Evolutionary conservation across 73 alveolate species (phyloP).

Genomic region (Paraurostyla sp.): DNA sequence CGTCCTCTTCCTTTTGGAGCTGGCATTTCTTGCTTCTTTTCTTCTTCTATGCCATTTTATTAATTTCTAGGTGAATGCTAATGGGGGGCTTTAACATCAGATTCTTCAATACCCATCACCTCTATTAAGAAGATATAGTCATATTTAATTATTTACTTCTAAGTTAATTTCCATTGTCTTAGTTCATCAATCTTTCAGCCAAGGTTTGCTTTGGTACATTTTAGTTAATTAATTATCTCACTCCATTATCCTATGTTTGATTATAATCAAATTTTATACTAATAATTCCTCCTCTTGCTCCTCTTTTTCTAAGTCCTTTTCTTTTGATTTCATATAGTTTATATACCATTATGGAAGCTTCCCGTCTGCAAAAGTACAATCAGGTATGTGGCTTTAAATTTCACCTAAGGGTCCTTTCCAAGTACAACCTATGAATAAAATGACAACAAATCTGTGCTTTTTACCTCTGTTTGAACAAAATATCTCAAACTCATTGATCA

Average conservation of each 20-base stretch:
- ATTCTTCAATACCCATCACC: neutral
- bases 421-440: neutral
- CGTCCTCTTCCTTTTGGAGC: neutral
- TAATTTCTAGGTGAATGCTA: neutral
- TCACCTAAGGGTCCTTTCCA: slow-evolving; percentile 57
- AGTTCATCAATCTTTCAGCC: slow-evolving; percentile 6
- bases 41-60: neutral
- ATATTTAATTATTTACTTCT: slow-evolving; percentile 2
- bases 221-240: slow-evolving; percentile 7
- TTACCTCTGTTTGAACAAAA: slow-evolving; percentile 68
- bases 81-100: neutral
- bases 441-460: neutral
- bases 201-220: slow-evolving; percentile 43
- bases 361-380: slow-evolving; percentile 22
- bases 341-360: slow-evolving; percentile 45
- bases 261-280: neutral
- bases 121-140: neutral
- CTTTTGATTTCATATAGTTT: slow-evolving; percentile 50
- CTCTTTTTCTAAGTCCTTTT: slow-evolving; percentile 4
- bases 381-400: neutral
- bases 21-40: neutral
- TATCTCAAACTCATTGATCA: slow-evolving; percentile 77
- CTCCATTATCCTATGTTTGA: slow-evolving; percentile 7
- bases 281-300: slow-evolving; percentile 28
- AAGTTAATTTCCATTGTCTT: slow-evolving; percentile 16